Base-by-base conservation (phyloP, 495 filamentous ascomycete species). In the Podospora pseudoanserina region DNA sequence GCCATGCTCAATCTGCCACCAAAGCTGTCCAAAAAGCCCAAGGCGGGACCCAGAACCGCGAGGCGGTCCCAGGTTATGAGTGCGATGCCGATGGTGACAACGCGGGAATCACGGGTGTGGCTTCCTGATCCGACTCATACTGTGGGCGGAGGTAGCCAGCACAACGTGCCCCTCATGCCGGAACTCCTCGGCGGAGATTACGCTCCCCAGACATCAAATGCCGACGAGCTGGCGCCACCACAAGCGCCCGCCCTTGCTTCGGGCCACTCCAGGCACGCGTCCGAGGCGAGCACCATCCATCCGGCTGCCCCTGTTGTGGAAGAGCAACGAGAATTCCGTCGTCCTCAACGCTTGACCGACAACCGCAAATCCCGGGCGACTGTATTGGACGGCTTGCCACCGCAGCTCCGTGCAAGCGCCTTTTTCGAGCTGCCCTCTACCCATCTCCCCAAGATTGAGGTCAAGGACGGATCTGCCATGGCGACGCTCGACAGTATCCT, bases 1-100 rank as follows among this genome's bases (percentile, higher is more conserved):
- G 89, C 89, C 73, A 93, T 95, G 86, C 83, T 99, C 30, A 97
- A 97, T 72, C 83, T 99, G 3, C 95, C 95, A 7, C 93, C 93
- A 49, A 89, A 91, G 69, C 81, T 98, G 53, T 96, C 94, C 0
- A 91, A 92, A 76, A 84, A 87, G 34, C 88, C 91, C 28, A 80
- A 86, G 53, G 82, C 84, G 1, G 72, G 78, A 19, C 77, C 80
- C 5, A 82, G 89, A 56, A 87, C 91, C 57, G 87, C 89, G 64
- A 88, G 92, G 66, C 88, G 89, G 9, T 90, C 91, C 0, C 84
- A 91, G 73, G 74, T 89, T 2, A 68, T 89, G 39, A 83, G 80
- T 67, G 77, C 77, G 26, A 81, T 88, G 72, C 79, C 77, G 23
- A 81, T 88, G 72, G 67, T 72, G 65, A 68, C 65, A 30, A 34